phyloP scores from a whole-genome alignment of 345 rosid genomes.

The Brassica carinata region DNA sequence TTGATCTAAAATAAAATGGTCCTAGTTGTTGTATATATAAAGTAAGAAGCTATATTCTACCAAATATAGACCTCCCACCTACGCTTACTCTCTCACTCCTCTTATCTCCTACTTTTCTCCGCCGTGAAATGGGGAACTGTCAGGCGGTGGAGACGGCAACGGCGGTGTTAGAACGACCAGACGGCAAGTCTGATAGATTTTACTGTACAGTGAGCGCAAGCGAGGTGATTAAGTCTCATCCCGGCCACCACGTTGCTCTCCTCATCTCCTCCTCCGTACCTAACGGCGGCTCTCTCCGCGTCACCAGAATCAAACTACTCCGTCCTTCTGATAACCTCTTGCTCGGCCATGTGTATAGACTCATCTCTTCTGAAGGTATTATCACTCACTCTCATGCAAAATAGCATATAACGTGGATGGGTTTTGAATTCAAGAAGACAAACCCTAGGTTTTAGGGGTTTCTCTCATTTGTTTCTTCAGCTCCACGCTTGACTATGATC shows the following conservation, averaged over 20 bases:
- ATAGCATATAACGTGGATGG: background rate
- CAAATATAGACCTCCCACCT: background rate
- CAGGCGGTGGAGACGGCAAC: conserved; percentile 44
- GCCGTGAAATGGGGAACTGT: conserved; percentile 44
- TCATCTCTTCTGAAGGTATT: conserved; percentile 39
- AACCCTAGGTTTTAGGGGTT: background rate
- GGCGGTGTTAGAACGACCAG: conserved; percentile 35
- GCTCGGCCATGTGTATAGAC: conserved; percentile 43
- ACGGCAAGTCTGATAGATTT: conserved; percentile 35
- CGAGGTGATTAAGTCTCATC: conserved; percentile 33
- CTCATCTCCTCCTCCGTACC: conserved; percentile 40
- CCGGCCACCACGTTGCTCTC: conserved; percentile 42
- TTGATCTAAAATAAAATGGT: background rate
- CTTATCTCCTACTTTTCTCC: conserved; percentile 29
- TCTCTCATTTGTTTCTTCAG: background rate
- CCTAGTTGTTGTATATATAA: conserved; percentile 2
- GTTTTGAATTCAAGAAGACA: background rate
- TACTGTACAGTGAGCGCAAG: conserved; percentile 33
- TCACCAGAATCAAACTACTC: conserved; percentile 41
- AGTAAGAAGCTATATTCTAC: conserved; percentile 18
- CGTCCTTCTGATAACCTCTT: conserved; percentile 40
- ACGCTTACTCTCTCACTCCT: conserved; percentile 20
- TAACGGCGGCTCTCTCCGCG: conserved; percentile 45
- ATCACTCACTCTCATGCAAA: background rate
- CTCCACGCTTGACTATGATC: conserved; percentile 1